Base-by-base conservation (phyloP, 148 eudicot genomes). In the Dysphania ambrosioides region DNA sequence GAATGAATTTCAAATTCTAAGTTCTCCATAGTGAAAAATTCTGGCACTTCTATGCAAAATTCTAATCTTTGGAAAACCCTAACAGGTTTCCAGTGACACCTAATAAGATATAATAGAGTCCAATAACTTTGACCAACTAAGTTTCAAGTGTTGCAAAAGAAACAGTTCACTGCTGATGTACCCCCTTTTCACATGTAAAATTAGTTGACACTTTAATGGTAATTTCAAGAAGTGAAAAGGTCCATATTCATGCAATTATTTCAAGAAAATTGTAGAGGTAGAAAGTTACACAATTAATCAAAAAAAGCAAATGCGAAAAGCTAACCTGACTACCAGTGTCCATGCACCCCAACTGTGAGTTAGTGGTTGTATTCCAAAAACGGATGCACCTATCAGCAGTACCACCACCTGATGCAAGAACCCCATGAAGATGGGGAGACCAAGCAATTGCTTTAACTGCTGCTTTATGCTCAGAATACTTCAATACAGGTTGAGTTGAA, bases 331-430 rank as follows among this genome's bases (percentile, higher is more conserved):
- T 93, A 30, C 97, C 98, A 73, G 94, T 93, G 83, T 93, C 98
- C 85, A 88, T 81, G 79, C 91, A 91, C 44, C 89, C 85, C 74
- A 93, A 79, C 76, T 91, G 94, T 13, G 98, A 72, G 70, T 91
- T 89, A 30, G 97, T 93, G 62, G 90, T 87, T 36, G 98, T 93
- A 80, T 91, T 91, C 98, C 98, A 91, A 67, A 93, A 91, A 66
- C 98, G 87, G 62, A 93, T 93, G 81, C 97, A 89, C 51, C 91
- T 79, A 79, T 93, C 98, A 81, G 97, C 97, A 51, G 97, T 90
- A 73, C 98, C 97, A 77, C 98, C 98, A 30, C 98, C 98, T n/a
- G 98, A 93, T 75, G 97, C 98, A 56, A 91, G 89, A 77, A 91
- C 88, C 16, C 98, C 98, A 65, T 93, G 84, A 57, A 93, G 86